These are phyloP conservation scores for Ashbya aceris DNA, from an alignment of 1,139 yeast genomes.

Conservation along the genomic window DNA sequence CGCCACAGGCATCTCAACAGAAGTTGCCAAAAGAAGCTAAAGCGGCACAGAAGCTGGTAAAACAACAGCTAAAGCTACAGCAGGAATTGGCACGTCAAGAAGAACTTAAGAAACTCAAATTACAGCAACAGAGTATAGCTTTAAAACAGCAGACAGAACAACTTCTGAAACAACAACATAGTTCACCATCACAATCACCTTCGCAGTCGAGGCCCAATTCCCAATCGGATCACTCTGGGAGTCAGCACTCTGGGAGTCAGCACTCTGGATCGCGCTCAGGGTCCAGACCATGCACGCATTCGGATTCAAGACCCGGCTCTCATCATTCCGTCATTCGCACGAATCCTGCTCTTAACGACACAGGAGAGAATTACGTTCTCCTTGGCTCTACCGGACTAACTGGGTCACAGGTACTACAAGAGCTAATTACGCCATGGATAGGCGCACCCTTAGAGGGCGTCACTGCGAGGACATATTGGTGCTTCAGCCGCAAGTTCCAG, in stretches of 20 bases:
- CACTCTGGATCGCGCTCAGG: neutral
- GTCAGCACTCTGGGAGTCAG: neutral
- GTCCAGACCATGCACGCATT: neutral
- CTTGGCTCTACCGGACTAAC: constrained; percentile 9
- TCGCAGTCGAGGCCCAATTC: too few relatives aligned
- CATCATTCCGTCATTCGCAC: too few relatives aligned
- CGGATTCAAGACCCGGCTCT: too few relatives aligned
- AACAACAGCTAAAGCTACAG: too few relatives aligned
- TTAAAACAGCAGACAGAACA: too few relatives aligned
- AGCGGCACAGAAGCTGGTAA: neutral
- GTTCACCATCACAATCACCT: too few relatives aligned
- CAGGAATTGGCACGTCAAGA: too few relatives aligned
- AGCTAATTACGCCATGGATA: constrained; percentile 7
- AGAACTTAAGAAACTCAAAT: too few relatives aligned
- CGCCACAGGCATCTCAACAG: neutral
- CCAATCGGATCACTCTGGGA: neutral
- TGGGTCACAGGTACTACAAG: constrained; percentile 4
- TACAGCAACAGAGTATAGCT: too few relatives aligned
- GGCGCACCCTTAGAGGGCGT: constrained; percentile 4
- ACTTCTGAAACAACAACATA: too few relatives aligned
- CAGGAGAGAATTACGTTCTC: constrained; percentile 2
- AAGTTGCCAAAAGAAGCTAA: neutral
- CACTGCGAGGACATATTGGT: constrained; percentile 1
- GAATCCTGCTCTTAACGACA: constrained; percentile 1
- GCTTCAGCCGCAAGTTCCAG: constrained; percentile 1